Evolutionary conservation across 192 early-diverging fungal species (phyloP), one percentile per base, ranked within the genome.

Genomic region (Dimargaris xerosporica): DNA sequence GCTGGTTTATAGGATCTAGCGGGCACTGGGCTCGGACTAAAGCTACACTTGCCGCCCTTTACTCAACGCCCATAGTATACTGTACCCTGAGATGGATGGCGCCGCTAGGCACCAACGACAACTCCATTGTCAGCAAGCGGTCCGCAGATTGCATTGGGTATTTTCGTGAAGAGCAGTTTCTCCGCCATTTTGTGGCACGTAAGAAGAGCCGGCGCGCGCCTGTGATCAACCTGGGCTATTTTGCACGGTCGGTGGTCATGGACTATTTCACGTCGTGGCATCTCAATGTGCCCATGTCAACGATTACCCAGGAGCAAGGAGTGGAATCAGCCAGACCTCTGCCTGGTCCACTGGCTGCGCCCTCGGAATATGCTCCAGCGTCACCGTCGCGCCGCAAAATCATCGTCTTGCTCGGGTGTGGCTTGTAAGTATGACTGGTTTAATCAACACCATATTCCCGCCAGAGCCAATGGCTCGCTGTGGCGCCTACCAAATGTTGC

Each of bases 41-140:
- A 12, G 11, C 17, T 16, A 3, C 11, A 11, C 15, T 3, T 11
- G 3, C 15, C 12, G 46, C 4, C 46, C 46, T 47, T 47, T 11
- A 16, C 2, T 11, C 4, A n/a, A n/a, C 12, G 21, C 21, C 21
- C 12, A 11, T 12, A 47, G 17, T n/a, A 3, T 12, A 2, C 3
- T 21, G 46, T 47, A 16, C 2, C 46, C 11, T n/a, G 17, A 3
- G 15, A 16, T 3, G 46, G 12, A 11, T 3, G 17, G 11, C 46
- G 4, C 2, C 21, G 46, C 12, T 60, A 60, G 58, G 41, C 17
- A 60, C 58, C 42, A 60, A 60, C 26, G 58, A 60, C 39, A 60
- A 60, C 39, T 60, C 58, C 39, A 60, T 60, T 39, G 58, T 60
- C 41, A 60, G 58, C 42, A 60, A 60, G 43, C 58, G 58, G n/a